A percentile compares a stretch with the other conserved stretches of the same genome.
These are phyloP conservation scores for Heracleum sosnowskyi DNA, from an alignment of 129 eudicot species.

Conservation along the genomic window DNA sequence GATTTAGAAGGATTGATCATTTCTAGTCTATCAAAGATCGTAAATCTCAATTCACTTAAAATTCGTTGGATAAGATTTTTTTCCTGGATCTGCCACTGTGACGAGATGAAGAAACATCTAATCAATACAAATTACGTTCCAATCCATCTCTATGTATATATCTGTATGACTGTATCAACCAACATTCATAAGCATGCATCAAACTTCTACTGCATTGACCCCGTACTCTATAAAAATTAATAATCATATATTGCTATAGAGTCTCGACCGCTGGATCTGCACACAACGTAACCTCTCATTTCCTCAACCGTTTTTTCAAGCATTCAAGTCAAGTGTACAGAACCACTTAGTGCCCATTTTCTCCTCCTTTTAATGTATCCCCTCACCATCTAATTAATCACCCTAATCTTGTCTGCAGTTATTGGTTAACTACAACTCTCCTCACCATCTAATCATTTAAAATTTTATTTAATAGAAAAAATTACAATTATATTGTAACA, in stretches of 20 bases:
- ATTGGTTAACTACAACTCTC: too few species aligned
- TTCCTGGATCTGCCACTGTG: too few species aligned
- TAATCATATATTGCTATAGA: too few species aligned
- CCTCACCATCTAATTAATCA: neutral
- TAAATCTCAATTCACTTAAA: too few species aligned
- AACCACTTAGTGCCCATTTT: neutral
- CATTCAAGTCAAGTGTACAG: neutral
- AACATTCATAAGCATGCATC: neutral
- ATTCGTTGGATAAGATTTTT: too few species aligned
- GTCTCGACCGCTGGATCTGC: neutral
- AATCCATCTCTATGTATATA: neutral
- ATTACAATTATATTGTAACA: too few species aligned
- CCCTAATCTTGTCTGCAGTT: neutral
- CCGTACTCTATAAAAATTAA: too few species aligned
- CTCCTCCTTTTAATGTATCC: neutral
- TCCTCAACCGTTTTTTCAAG: slow-evolving; percentile 4
- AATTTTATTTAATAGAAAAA: too few species aligned
- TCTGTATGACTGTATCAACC: neutral
- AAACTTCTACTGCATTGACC: neutral
- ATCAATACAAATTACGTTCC: neutral
- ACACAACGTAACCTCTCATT: neutral
- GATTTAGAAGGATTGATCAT: too few species aligned
- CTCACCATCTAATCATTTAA: too few species aligned
- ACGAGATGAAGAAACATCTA: neutral
- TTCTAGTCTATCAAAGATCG: too few species aligned